These are phyloP conservation scores for Allium sativum DNA, from an alignment of 106 monocot species.

Conservation along the genomic window DNA sequence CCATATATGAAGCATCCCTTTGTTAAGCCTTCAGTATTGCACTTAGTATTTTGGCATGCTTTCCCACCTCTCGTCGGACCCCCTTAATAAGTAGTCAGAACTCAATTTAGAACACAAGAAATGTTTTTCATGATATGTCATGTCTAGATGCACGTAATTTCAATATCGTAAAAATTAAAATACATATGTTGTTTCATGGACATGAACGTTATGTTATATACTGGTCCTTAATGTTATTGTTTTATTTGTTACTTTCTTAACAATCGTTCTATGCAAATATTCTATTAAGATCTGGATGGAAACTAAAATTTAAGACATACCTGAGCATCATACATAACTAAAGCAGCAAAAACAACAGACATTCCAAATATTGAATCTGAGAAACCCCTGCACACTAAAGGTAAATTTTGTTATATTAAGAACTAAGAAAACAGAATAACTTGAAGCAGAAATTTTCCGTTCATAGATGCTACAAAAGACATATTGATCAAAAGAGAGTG, in stretches of 20 bases:
- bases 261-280: too few relatives aligned
- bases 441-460: too few relatives aligned
- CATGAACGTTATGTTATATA: too few relatives aligned
- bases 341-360: conserved; percentile 61
- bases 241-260: too few relatives aligned
- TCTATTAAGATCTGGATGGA: too few relatives aligned
- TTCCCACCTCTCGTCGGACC: conserved; percentile 53
- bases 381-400: conserved; percentile 62
- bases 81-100: conserved; percentile 22
- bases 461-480: too few relatives aligned
- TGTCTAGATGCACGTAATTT: too few relatives aligned
- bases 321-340: conserved; percentile 98
- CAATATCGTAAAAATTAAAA: too few relatives aligned
- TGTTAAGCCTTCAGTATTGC: conserved; percentile 12
- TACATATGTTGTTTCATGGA: too few relatives aligned
- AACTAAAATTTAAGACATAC: conserved; percentile 18
- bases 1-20: not conserved
- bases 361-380: conserved; percentile 84
- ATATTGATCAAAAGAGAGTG: not conserved
- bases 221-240: too few relatives aligned
- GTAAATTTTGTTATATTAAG: not conserved
- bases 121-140: too few relatives aligned
- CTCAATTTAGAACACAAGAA: not conserved
- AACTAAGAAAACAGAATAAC: not conserved
- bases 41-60: conserved; percentile 48